Base-by-base conservation (phyloP, 1,284 basidiomycete genomes). In the Puccinia hordei region DNA sequence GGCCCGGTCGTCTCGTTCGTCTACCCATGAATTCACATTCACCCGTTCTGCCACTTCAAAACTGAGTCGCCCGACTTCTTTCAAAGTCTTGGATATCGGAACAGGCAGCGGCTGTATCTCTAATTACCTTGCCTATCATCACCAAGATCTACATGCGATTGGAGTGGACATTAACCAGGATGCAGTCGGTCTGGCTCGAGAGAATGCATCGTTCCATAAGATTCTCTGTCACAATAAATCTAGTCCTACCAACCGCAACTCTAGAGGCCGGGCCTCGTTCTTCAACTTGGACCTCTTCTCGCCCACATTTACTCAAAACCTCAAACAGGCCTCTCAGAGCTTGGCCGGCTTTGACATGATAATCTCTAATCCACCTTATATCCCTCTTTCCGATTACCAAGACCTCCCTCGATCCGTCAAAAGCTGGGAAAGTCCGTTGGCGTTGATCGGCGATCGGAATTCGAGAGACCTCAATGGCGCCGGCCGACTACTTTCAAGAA, bases 301-400 rank as follows among this genome's bases (percentile, higher is more conserved):
- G 17, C 49, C 75, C 24, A 68, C 65, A 0, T 78, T 78, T 35
- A 57, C 27, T 24, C n/a, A 69, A 19, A 72, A 72, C 49, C 49
- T 72, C 15, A 53, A 53, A 57, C 63, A 78, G 38, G 38, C 35
- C n/a, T 24, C 49, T 13, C 59, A 78, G 49, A 53, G 33, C 38
- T 57, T 78, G 35, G 19, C 44, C 24, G 55, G 82, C 2, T 91
- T 91, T 85, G 90, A 95, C 86, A 86, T 97, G 80, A 86, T 98
- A 83, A 93, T 93, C 8, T 91, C 92, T 15, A 98, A 97, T 86
- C 95, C 95, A n/a, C 95, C 95, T 8, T 97, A 97, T 86, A 93
- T 98, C 83, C 88, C 93, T 30, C 87, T 85, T 76, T 81, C 85
- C 46, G 91, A 92, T 81, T 95, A 91, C 84, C 86, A 89, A 59